phyloP scores from a whole-genome alignment of 192 early-diverging fungal species.

The Kickxella alabastrina region DNA sequence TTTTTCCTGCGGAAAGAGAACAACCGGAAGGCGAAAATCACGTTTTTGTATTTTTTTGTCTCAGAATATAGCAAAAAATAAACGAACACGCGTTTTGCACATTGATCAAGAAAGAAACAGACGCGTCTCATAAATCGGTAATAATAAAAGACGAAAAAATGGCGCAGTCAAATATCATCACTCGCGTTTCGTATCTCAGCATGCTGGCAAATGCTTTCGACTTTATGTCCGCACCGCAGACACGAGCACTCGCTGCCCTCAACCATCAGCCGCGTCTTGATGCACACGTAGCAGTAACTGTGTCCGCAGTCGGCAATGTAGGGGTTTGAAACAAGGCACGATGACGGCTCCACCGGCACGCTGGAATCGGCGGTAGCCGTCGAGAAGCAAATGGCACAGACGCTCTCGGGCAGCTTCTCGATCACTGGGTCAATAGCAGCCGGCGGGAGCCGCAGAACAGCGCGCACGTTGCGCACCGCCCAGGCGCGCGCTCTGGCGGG shows the following conservation, averaged over 20 bases:
- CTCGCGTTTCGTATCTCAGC: background rate
- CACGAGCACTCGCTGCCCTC: constrained; percentile 71
- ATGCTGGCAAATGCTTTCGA: constrained; percentile 54
- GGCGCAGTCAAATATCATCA: no score
- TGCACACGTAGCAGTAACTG: constrained; percentile 87
- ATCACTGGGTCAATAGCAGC: constrained; percentile 27
- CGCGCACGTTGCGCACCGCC: constrained; percentile 28
- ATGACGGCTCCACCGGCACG: background rate
- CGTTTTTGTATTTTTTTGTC: no score
- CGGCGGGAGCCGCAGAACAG: constrained; percentile 49
- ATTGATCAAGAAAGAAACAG: no score
- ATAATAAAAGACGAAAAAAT: no score
- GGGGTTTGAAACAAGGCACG: constrained; percentile 58
- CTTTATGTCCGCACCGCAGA: constrained; percentile 68
- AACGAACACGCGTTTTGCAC: background rate
- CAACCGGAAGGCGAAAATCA: no score
- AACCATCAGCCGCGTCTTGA: constrained; percentile 70
- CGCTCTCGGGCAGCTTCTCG: constrained; percentile 57
- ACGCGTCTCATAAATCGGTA: no score
- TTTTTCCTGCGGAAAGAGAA: no score
- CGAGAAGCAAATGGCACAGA: constrained; percentile 72
- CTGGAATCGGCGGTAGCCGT: background rate
- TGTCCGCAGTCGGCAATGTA: constrained; percentile 82
- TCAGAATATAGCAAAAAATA: no score
- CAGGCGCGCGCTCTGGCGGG: constrained; percentile 34